Base-by-base conservation (phyloP, 495 filamentous ascomycete genomes). In the Glutinoglossum americanum region DNA sequence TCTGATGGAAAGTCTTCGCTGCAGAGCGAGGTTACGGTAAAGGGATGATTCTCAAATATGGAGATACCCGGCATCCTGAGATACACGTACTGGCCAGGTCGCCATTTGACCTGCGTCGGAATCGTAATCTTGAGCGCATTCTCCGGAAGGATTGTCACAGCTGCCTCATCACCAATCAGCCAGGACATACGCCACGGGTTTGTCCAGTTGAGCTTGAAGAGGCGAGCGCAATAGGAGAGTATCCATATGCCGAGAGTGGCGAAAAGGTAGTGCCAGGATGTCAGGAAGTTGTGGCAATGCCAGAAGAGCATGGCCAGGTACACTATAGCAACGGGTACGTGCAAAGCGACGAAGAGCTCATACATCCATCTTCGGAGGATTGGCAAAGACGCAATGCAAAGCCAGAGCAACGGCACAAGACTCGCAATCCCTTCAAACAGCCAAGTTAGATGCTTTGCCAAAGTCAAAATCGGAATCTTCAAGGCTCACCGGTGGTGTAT, bases 101-200 rank as follows among this genome's bases (percentile, higher is more conserved):
- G 80, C 90, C 90, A 97, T 60, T 77, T 82, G 78, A 95, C 84
- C 65, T 89, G 83, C 6, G 90, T 95, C 0, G 90, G 85, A 30
- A 97, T 81, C 1, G 89, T 96, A 57, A 97, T 76, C 63, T 96
- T 94, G 67, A 97, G 80, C 37, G 89, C 87, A 62, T 92, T 87
- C 62, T 95, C 87, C 19, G 85, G 83, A 67, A 97, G 85, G 37
- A 94, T 69, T 4, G 85, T 90, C 37, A 96, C 78, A 35, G 84
- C 83, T 0, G 84, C 85, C 65, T 90, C 86, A 64, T 97, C 92
- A 55, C 90, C 90, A 41, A 88, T 80, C 61, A 95, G 72, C 68
- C 83, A 89, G 0, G 84, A 80, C 61, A 83, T 71, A 45, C 81
- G 76, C 68, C 87, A 81, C 8, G 89, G 90, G 65, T 84, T 85